These are phyloP conservation scores for Wickerhamomyces kurtzmanii DNA, from an alignment of 805 yeast species.

Conservation along the genomic window DNA sequence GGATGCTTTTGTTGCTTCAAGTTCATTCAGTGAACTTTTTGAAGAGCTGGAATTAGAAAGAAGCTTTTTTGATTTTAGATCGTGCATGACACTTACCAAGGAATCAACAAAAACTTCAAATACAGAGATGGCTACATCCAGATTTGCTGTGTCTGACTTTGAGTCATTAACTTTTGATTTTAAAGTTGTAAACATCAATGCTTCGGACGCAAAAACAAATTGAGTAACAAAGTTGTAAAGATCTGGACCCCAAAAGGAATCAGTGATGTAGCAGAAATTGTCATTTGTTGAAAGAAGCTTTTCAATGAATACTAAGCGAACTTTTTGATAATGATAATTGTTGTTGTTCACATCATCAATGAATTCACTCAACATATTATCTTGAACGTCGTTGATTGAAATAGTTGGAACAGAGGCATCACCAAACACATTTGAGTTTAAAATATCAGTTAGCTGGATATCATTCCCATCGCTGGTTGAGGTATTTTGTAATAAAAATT, in stretches of 20 bases:
- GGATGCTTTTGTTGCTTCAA: too few species aligned
- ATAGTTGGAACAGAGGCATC: conserved; percentile 8
- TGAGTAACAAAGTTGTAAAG: conserved; percentile 23
- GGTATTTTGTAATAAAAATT: conserved; percentile 11
- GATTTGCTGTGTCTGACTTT: too few species aligned
- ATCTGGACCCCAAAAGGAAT: conserved; percentile 27
- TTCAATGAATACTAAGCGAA: conserved; percentile 21
- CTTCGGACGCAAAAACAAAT: conserved; percentile 15
- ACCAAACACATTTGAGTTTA: conserved; percentile 18
- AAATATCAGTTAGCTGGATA: conserved; percentile 17
- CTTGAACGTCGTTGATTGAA: conserved; percentile 7
- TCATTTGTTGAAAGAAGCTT: conserved; percentile 9
- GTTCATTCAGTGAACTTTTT: too few species aligned
- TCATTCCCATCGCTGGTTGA: conserved; percentile 3
- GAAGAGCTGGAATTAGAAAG: too few species aligned
- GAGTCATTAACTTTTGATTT: too few species aligned
- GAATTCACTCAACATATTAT: conserved; percentile 12
- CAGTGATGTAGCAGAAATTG: conserved; percentile 22
- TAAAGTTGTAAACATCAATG: conserved; percentile 7
- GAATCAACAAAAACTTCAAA: too few species aligned
- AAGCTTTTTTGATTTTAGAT: too few species aligned
- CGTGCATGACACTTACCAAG: too few species aligned
- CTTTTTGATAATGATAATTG: conserved; percentile 25
- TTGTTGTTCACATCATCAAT: conserved; percentile 17
- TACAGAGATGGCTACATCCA: too few species aligned